A percentile compares a stretch with the other conserved stretches of the same genome.
Conservation (phyloP, 208 protist genomes). For the Acanthamoeba lenticulata region DNA sequence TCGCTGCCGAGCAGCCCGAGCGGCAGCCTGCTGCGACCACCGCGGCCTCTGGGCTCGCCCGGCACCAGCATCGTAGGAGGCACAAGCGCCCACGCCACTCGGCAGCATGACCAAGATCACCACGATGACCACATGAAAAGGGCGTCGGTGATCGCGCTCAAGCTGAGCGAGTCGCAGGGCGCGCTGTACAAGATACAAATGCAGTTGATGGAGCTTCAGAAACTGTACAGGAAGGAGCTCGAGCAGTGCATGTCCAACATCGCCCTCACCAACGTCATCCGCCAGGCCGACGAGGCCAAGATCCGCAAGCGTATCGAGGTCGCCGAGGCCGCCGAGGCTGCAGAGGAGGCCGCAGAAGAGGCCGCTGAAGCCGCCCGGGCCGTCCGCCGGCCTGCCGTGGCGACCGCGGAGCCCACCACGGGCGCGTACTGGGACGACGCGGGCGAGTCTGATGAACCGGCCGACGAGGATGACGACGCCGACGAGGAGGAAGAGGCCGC, state of each 20-base stretch:
- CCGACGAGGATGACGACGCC: neutral
- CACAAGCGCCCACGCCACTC: too few species aligned
- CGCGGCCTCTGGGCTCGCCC: too few species aligned
- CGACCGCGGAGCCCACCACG: neutral
- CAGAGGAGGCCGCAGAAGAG: neutral
- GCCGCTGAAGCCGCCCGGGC: too few species aligned
- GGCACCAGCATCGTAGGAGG: too few species aligned
- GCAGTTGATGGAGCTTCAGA: neutral
- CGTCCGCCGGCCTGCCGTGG: too few species aligned
- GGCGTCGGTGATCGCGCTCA: neutral
- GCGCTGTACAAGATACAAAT: neutral
- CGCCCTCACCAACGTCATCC: neutral
- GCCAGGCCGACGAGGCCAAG: neutral
- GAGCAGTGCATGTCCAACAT: neutral
- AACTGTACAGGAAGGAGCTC: neutral
- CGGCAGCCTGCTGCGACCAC: too few species aligned
- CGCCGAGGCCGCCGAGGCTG: neutral
- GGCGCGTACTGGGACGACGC: neutral
- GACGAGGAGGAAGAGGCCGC: neutral
- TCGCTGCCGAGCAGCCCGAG: too few species aligned
- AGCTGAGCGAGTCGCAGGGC: neutral
- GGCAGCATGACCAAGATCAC: too few species aligned
- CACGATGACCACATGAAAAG: neutral
- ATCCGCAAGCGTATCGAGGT: neutral
- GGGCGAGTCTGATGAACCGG: neutral